phyloP scores from a whole-genome alignment of 441 rosid genomes.

The Omphalea diandra region DNA sequence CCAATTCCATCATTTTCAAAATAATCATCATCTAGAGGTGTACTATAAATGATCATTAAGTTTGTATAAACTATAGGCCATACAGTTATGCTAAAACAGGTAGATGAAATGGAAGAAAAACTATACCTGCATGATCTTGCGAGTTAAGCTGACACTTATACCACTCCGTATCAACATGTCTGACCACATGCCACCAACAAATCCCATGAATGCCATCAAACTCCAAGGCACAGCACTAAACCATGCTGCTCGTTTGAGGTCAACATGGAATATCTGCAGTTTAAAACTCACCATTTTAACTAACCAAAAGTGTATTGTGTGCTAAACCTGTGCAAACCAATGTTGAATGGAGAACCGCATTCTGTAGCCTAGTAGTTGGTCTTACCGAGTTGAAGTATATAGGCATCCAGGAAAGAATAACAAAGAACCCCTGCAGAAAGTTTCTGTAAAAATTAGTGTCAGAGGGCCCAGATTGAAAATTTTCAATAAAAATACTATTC shows the following conservation, averaged over 20 bases:
- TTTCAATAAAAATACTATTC: background rate
- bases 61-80: background rate
- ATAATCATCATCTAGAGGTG: background rate
- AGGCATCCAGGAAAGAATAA: constrained; percentile 99
- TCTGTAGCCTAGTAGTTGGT: constrained; percentile 13
- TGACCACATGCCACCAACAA: constrained; percentile 76
- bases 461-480: too few relatives aligned
- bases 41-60: background rate
- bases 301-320: constrained; percentile 11
- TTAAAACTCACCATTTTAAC: constrained; percentile 22
- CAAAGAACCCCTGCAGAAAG: constrained; percentile 78
- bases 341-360: constrained; percentile 7
- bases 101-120: background rate
- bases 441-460: background rate
- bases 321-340: background rate
- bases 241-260: constrained; percentile 96
- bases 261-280: constrained; percentile 75
- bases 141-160: constrained; percentile 70
- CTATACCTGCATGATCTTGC: constrained; percentile 90
- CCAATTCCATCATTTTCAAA: background rate
- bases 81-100: background rate
- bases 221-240: constrained; percentile 95
- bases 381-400: constrained; percentile 88
- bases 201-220: constrained; percentile 91
- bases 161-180: constrained; percentile 72